phyloP scores from a whole-genome alignment of 108 stramenopile species.

The Craspedostauros australis region DNA sequence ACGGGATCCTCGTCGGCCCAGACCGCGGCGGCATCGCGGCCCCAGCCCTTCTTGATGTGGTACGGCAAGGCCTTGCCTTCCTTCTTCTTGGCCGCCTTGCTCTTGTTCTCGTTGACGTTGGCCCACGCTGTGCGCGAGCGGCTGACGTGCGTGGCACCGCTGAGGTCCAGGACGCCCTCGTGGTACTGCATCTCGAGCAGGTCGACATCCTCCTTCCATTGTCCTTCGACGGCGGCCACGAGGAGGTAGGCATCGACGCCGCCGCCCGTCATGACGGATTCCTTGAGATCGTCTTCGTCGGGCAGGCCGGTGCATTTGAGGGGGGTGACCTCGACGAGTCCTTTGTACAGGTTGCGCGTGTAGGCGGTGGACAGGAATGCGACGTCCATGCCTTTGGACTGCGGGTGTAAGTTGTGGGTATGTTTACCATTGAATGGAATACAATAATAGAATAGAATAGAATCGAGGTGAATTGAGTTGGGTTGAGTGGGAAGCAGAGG shows the following conservation, averaged over 20 bases:
- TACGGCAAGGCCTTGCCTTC: constrained; percentile 49
- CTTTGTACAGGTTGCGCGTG: constrained; percentile 66
- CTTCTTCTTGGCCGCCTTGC: constrained; percentile 35
- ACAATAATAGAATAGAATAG: too few relatives aligned
- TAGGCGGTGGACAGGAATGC: constrained; percentile 57
- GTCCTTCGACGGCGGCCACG: constrained; percentile 61
- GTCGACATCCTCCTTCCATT: constrained; percentile 69
- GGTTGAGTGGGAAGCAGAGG: too few relatives aligned
- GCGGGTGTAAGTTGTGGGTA: neutral
- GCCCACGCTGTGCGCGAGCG: constrained; percentile 67
- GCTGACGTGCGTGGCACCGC: constrained; percentile 75
- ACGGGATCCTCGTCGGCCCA: constrained; percentile 73
- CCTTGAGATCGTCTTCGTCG: constrained; percentile 64
- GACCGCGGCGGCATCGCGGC: constrained; percentile 55
- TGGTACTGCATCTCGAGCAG: constrained; percentile 70
- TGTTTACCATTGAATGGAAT: too few relatives aligned
- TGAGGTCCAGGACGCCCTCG: constrained; percentile 63
- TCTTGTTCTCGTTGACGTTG: constrained; percentile 58
- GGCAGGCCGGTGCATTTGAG: constrained; percentile 50
- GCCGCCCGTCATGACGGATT: constrained; percentile 50
- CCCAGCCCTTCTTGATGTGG: constrained; percentile 63
- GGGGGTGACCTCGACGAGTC: constrained; percentile 63
- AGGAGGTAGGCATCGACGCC: constrained; percentile 62
- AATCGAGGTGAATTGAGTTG: too few relatives aligned
- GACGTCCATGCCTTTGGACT: constrained; percentile 62